Conservation (phyloP, 345 rosid genomes). For the Excoecaria agallocha region DNA sequence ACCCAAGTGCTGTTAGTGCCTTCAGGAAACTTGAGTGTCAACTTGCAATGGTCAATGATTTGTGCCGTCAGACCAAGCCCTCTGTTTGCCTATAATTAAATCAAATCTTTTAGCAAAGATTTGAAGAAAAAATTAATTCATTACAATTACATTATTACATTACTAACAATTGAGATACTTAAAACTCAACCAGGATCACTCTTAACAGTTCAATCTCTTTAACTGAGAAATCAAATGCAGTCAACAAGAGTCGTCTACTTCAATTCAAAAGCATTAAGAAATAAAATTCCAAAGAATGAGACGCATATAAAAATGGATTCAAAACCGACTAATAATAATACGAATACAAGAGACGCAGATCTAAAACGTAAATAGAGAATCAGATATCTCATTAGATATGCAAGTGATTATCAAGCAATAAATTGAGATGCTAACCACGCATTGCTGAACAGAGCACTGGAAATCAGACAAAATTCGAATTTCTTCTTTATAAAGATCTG, state of each 20-base stretch:
- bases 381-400: background rate
- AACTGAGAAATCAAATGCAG: background rate
- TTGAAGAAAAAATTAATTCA: background rate
- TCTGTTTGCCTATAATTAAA: slow-evolving; percentile 59
- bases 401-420: background rate
- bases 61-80: slow-evolving; percentile 86
- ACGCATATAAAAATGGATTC: background rate
- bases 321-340: background rate
- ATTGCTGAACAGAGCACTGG: slow-evolving; percentile 71
- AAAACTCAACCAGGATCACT: background rate
- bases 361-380: background rate
- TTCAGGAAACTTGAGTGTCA: slow-evolving; percentile 79
- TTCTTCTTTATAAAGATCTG: slow-evolving; percentile 42
- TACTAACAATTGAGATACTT: background rate
- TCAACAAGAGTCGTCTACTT: background rate
- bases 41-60: slow-evolving; percentile 69
- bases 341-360: background rate
- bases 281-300: background rate
- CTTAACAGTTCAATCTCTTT: background rate
- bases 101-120: background rate
- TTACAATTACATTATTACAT: background rate
- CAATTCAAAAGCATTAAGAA: background rate
- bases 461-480: slow-evolving; percentile 52
- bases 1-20: slow-evolving; percentile 99
- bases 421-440: slow-evolving; percentile 60